Base-by-base conservation (phyloP, 2,329 filamentous ascomycete species). In the Lasiodiplodia sp. region DNA sequence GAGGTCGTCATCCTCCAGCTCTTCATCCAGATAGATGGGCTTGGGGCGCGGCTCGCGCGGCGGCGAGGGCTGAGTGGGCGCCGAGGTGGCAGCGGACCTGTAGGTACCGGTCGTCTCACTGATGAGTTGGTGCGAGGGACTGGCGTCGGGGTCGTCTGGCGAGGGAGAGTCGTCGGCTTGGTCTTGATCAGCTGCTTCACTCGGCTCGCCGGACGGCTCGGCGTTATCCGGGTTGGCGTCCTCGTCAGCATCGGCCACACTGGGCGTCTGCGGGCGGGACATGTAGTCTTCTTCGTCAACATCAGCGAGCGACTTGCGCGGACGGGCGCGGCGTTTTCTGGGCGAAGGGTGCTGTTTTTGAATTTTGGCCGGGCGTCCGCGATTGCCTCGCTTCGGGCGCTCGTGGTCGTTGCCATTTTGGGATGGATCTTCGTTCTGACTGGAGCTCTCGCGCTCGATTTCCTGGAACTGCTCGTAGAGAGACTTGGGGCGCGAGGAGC, bases 201-300 rank as follows among this genome's bases (percentile, higher is more conserved):
- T 69, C 18, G 68, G 68, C 34, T 69, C 52, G 40, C 47, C 40
- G 40, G 58, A 52, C 16, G 21, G 66, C 56, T 68, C 70, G 40
- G 64, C 62, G 18, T 72, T 69, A 55, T 74, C 73, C 67, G 74
- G 72, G 60, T 73, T 68, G 49, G 64, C 65, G 52, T 73, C 71
- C 56, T 71, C 71, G 67, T 73, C 72, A 49, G 69, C 69, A 72
- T 78, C 79, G 74, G 76, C 71, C 31, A 69, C 72, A 56, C 71
- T 73, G 57, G 74, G 72, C 53, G 77, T 77, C 25, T 70, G 72
- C 69, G 78, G 74, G 77, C 79, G 79, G 74, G 78, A 75, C 68
- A 72, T 69, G 66, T 21, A 47, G 6, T 73, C 71, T 63, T 78
- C 77, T 70, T 79, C 76, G 62, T 77, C 77, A 40, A 75, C 75